Conservation (phyloP, 2,329 filamentous ascomycete species). For the Dryadomyces quercivorus region DNA sequence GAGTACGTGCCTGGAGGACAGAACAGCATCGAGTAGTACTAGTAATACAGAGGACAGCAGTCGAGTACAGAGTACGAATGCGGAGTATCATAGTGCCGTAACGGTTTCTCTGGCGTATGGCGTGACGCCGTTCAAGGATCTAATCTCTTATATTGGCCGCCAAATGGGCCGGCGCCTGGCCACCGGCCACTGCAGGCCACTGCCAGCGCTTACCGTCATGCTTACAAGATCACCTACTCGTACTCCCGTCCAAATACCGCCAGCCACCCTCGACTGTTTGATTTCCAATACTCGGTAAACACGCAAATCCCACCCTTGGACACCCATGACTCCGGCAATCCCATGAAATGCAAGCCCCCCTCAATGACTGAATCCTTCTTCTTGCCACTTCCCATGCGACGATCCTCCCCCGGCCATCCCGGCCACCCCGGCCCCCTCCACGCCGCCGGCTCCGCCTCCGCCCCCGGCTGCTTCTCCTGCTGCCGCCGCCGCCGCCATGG, state of each 20-base stretch:
- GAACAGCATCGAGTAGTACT: no score
- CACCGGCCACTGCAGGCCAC: no score
- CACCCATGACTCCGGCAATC: background rate
- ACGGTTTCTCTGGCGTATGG: no score
- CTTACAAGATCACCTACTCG: background rate
- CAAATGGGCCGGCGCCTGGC: slow-evolving; percentile 7
- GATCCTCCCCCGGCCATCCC: slow-evolving; percentile 20
- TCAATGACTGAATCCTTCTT: slow-evolving; percentile 43
- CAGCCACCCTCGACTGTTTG: no score
- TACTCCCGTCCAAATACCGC: no score
- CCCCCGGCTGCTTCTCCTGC: slow-evolving; percentile 19
- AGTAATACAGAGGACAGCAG: no score
- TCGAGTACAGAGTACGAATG: no score
- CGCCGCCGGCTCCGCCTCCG: no score
- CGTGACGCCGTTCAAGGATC: background rate
- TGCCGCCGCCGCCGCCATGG: slow-evolving; percentile 27
- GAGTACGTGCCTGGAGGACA: no score
- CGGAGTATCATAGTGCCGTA: no score
- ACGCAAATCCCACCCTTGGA: background rate
- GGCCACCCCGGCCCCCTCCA: slow-evolving; percentile 19
- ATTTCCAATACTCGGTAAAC: no score
- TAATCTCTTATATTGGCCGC: no score
- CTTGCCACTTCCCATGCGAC: slow-evolving; percentile 46
- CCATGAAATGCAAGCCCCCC: background rate
- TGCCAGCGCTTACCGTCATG: background rate